These are phyloP conservation scores for Moesziomyces sp. DNA, from an alignment of 1,284 basidiomycete genomes.

Conservation along the genomic window DNA sequence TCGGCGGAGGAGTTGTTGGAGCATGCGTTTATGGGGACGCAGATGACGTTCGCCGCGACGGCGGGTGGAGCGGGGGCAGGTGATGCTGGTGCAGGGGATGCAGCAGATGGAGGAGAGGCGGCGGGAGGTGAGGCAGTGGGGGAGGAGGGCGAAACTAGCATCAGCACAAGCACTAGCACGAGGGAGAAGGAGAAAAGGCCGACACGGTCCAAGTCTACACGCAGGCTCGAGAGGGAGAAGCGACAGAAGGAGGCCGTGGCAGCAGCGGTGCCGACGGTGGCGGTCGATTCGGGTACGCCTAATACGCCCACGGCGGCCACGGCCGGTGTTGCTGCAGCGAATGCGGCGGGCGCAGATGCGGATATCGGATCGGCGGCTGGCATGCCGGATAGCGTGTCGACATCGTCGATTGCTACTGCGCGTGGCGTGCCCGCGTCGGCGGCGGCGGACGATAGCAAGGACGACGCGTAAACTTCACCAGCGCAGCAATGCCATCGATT, in stretches of 20 bases:
- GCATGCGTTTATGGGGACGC: conserved; percentile 58
- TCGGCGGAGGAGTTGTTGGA: conserved; percentile 57
- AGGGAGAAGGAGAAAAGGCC: conserved; percentile 16
- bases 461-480: background rate
- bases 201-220: conserved; percentile 24
- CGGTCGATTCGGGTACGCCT: conserved; percentile 7
- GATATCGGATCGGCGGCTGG: background rate
- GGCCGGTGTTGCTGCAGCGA: background rate
- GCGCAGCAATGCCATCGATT: too few relatives aligned
- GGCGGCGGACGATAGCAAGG: too few relatives aligned
- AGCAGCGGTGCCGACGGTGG: conserved; percentile 1
- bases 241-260: conserved; percentile 31
- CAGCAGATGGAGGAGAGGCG: background rate
- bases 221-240: conserved; percentile 32
- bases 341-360: background rate
- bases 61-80: background rate
- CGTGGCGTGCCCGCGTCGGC: conserved; percentile 1
- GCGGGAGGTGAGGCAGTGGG: background rate
- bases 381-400: conserved; percentile 32
- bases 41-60: conserved; percentile 28
- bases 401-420: conserved; percentile 32
- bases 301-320: conserved; percentile 21
- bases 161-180: conserved; percentile 1
- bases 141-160: conserved; percentile 5
- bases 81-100: conserved; percentile 1